phyloP scores from a whole-genome alignment of 257 asterid genomes.

The Handroanthus guayacan region DNA sequence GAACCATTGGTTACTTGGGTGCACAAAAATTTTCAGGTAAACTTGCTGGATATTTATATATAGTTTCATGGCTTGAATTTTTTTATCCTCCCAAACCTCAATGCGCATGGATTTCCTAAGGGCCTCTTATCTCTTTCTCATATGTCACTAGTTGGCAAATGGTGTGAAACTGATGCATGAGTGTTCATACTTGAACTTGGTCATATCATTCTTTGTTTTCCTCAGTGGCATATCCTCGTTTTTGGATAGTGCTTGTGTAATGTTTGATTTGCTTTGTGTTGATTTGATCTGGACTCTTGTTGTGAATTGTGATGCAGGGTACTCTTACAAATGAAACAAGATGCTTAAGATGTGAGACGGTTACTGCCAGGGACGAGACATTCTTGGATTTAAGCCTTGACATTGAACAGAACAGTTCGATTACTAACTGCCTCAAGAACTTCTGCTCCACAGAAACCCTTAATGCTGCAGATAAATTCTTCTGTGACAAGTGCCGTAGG shows the following conservation, averaged over 20 bases:
- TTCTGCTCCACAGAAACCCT: constrained; percentile 83
- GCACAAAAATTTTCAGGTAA: constrained; percentile 90
- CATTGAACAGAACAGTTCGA: constrained; percentile 84
- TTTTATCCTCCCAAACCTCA: background rate
- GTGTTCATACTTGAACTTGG: background rate
- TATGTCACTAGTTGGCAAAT: constrained; percentile 15
- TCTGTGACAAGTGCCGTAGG: constrained; percentile 53
- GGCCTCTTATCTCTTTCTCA: background rate
- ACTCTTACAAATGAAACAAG: constrained; percentile 79
- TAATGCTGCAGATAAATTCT: constrained; percentile 49
- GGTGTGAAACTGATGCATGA: background rate
- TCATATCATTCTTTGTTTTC: background rate
- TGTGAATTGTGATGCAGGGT: constrained; percentile 56
- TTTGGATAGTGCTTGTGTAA: background rate
- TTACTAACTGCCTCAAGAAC: constrained; percentile 84
- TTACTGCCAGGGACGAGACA: constrained; percentile 83
- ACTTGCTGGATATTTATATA: constrained; percentile 7
- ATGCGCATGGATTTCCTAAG: background rate
- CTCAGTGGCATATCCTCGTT: background rate
- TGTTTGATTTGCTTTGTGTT: background rate
- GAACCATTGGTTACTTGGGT: constrained; percentile 85
- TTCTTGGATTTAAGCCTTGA: constrained; percentile 84
- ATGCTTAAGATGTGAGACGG: constrained; percentile 85
- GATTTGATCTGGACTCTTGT: constrained; percentile 17
- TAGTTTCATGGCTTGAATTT: background rate